Percentiles rank a stretch among this genome's conserved stretches.
phyloP scores from a whole-genome alignment of 495 filamentous ascomycete genomes.

The Cetradonia linearis region DNA sequence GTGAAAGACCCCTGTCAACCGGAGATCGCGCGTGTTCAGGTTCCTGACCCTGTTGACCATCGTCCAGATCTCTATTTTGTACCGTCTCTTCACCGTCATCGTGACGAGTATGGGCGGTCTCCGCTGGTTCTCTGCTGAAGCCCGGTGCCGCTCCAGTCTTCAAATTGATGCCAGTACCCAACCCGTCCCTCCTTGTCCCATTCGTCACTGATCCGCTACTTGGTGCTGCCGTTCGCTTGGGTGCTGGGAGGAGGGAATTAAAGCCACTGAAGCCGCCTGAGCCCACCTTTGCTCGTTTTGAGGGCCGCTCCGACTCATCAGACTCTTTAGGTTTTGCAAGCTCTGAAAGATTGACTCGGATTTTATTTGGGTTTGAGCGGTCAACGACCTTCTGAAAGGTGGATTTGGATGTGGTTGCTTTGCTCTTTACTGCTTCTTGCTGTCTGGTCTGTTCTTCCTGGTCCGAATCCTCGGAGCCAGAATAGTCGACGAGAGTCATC shows the following conservation, averaged over 20 bases:
- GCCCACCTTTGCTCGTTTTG: conserved; percentile 56
- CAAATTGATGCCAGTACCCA: conserved; percentile 49
- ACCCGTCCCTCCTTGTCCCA: conserved; percentile 29
- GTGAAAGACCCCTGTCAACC: neutral
- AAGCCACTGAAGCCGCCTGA: conserved; percentile 61
- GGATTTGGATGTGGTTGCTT: conserved; percentile 35
- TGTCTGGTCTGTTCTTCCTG: conserved; percentile 34
- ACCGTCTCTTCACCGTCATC: conserved; percentile 2
- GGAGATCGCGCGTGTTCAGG: neutral
- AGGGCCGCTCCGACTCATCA: conserved; percentile 49
- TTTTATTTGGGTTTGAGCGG: conserved; percentile 68
- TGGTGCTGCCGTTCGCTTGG: conserved; percentile 62
- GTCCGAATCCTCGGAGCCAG: conserved; percentile 75
- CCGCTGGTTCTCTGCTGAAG: conserved; percentile 51
- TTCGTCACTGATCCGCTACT: conserved; percentile 43
- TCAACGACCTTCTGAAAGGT: conserved; percentile 67
- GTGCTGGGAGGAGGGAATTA: conserved; percentile 78
- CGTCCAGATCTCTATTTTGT: neutral
- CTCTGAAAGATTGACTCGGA: conserved; percentile 61
- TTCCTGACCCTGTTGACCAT: neutral
- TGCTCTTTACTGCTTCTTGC: conserved; percentile 28
- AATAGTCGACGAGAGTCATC: conserved; percentile 75
- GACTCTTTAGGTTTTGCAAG: conserved; percentile 36
- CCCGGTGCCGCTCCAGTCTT: conserved; percentile 72
- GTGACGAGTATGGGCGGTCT: conserved; percentile 10